Evolutionary conservation across 139 green algal genomes (phyloP).

Genomic region (Microglena sp.): DNA sequence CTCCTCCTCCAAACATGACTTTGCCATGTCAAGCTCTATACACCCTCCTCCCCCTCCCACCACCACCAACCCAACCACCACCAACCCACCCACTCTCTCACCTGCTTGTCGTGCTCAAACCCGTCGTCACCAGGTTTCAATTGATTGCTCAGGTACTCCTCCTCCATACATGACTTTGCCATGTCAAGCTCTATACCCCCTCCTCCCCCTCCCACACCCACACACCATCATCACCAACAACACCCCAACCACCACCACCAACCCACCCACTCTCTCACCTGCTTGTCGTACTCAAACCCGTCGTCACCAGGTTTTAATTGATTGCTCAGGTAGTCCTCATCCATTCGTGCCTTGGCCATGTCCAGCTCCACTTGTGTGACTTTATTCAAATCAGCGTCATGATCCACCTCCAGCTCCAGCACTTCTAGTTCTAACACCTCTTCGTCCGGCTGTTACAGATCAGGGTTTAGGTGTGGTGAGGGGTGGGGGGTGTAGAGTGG

Average conservation of each 20-base stretch:
- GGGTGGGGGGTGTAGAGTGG: no score
- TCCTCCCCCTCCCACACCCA: background rate
- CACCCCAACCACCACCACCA: background rate
- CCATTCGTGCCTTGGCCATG: slow-evolving; percentile 26
- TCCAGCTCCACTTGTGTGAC: slow-evolving; percentile 29
- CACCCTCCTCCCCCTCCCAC: no score
- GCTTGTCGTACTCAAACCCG: slow-evolving; percentile 28
- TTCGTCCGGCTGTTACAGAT: no score
- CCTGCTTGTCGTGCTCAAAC: slow-evolving; percentile 2
- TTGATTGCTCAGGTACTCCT: background rate
- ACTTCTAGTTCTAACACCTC: no score
- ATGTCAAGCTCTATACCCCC: background rate
- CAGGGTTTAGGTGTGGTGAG: no score
- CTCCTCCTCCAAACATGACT: background rate
- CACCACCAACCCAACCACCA: no score
- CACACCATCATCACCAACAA: background rate
- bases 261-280: slow-evolving; percentile 8
- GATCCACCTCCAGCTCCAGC: slow-evolving; percentile 14
- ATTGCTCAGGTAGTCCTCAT: slow-evolving; percentile 23
- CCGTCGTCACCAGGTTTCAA: background rate
- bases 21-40: background rate
- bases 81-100: no score
- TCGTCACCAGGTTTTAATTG: slow-evolving; percentile 20
- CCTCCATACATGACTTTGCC: background rate
- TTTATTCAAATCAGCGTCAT: slow-evolving; percentile 21